These are phyloP conservation scores for Trypanosoma cruzi DNA, from an alignment of 208 protist genomes.

Conservation along the genomic window DNA sequence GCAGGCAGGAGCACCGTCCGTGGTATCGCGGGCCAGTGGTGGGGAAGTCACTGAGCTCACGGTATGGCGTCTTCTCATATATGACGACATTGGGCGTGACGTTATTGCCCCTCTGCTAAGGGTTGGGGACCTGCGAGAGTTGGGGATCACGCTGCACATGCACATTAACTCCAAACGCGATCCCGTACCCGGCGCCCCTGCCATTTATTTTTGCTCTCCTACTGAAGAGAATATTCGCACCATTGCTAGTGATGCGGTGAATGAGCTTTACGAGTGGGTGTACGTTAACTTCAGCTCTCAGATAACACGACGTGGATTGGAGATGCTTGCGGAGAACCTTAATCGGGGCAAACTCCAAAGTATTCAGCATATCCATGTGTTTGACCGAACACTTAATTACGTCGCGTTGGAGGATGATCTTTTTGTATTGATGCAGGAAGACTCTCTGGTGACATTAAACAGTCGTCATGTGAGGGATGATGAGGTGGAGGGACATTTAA, in stretches of 20 bases:
- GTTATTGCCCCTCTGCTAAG: constrained; percentile 91
- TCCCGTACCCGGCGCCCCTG: constrained; percentile 84
- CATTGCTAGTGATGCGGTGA: constrained; percentile 78
- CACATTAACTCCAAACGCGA: constrained; percentile 84
- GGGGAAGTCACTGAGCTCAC: constrained; percentile 31
- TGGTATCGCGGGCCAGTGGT: neutral
- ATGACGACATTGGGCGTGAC: constrained; percentile 85
- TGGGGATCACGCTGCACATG: constrained; percentile 92
- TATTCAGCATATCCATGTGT: constrained; percentile 81
- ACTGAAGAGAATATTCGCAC: constrained; percentile 79
- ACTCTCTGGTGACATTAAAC: constrained; percentile 78
- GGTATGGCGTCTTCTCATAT: constrained; percentile 89
- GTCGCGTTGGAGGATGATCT: constrained; percentile 82
- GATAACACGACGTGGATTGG: constrained; percentile 62
- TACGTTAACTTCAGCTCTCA: constrained; percentile 91
- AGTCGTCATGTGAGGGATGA: constrained; percentile 54
- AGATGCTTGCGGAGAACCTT: constrained; percentile 72
- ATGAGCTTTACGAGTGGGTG: constrained; percentile 84
- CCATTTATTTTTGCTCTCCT: constrained; percentile 91
- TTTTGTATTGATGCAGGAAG: constrained; percentile 84
- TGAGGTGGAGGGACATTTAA: constrained; percentile 76
- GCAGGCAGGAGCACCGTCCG: constrained; percentile 36
- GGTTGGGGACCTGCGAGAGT: constrained; percentile 81
- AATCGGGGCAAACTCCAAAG: constrained; percentile 46
- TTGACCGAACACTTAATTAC: constrained; percentile 88